Conservation (phyloP, 805 yeast species). For the Kuraishia ogatae region DNA sequence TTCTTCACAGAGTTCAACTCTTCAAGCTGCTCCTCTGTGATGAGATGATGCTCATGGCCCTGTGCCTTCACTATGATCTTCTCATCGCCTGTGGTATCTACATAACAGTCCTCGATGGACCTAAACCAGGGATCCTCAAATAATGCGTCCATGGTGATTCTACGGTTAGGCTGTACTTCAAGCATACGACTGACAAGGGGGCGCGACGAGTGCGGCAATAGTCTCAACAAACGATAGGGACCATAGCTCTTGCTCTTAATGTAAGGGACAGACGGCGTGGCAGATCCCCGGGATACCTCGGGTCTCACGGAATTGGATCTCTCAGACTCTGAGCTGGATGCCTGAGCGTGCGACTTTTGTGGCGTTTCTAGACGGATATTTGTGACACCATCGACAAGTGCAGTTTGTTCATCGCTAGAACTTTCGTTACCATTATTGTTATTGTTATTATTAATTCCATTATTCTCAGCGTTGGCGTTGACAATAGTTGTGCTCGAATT, state of each 20-base stretch:
- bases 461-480: neutral
- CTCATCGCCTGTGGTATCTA: conserved; percentile 10
- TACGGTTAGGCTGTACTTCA: conserved; percentile 42
- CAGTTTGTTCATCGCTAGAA: too few relatives aligned
- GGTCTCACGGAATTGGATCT: neutral
- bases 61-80: conserved; percentile 17
- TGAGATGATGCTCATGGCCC: conserved; percentile 57
- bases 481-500: too few relatives aligned
- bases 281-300: neutral
- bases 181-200: conserved; percentile 59
- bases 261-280: neutral
- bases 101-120: conserved; percentile 46
- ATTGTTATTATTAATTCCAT: neutral
- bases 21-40: conserved; percentile 55
- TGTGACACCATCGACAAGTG: neutral
- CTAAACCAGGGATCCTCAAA: conserved; percentile 48
- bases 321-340: neutral
- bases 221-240: conserved; percentile 61
- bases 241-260: conserved; percentile 29
- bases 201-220: conserved; percentile 63
- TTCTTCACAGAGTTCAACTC: conserved; percentile 28
- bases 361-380: neutral
- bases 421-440: too few relatives aligned
- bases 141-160: conserved; percentile 54
- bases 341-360: neutral